A percentile compares a stretch with the other conserved stretches of the same genome.
These are phyloP conservation scores for Setaria italica DNA, from an alignment of 202 grass and related monocot species.

Conservation along the genomic window DNA sequence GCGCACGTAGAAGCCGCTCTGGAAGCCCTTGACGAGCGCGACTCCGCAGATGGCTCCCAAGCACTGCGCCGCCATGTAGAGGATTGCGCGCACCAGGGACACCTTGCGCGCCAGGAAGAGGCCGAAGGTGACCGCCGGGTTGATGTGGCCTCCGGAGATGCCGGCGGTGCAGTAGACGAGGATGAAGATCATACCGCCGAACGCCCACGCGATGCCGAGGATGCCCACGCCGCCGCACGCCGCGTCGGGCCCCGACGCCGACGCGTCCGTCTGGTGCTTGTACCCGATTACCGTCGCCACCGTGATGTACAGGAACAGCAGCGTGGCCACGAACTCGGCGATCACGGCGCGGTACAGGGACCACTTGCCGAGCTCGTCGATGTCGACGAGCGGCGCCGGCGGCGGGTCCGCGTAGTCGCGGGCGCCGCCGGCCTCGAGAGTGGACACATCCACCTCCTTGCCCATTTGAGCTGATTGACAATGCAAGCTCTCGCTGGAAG, in stretches of 20 bases:
- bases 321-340: conserved; percentile 86
- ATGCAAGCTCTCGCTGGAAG: not conserved
- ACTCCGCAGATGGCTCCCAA: conserved; percentile 79
- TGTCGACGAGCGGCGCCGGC: conserved; percentile 62
- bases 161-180: conserved; percentile 99
- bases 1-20: conserved; percentile 50
- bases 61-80: conserved; percentile 75
- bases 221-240: conserved; percentile 76
- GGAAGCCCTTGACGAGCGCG: conserved; percentile 81
- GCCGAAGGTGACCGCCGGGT: conserved; percentile 74
- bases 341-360: conserved; percentile 85
- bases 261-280: conserved; percentile 63
- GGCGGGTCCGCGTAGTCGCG: conserved; percentile 73
- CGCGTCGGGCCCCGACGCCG: conserved; percentile 35
- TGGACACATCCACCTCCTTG: conserved; percentile 62
- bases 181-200: conserved; percentile 97
- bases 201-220: conserved; percentile 93
- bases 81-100: conserved; percentile 68
- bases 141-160: conserved; percentile 83
- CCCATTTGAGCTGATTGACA: conserved; percentile 41
- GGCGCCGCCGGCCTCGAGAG: conserved; percentile 42
- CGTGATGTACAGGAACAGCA: conserved; percentile 82
- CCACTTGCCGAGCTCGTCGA: conserved; percentile 76
- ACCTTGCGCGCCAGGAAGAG: conserved; percentile 75
- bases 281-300: conserved; percentile 81